Base-by-base conservation (phyloP, 106 monocot species). In the Dactylorhiza incarnata region DNA sequence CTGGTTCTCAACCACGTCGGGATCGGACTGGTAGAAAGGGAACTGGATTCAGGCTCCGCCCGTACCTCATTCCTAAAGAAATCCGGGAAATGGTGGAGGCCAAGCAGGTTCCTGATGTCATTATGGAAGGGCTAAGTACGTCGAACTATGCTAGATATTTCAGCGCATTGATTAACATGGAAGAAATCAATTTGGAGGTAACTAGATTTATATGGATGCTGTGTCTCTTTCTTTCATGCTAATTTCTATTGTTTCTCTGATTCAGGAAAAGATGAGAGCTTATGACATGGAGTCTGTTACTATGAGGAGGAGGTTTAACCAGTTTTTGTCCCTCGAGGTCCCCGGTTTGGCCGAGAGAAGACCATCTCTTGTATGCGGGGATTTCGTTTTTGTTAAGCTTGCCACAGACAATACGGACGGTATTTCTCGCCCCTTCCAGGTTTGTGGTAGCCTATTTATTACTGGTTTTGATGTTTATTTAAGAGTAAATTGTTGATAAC, bases 101-200 rank as follows among this genome's bases (percentile, higher is more conserved):
- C 78, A 79, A 82, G 66, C 80, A 90, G 72, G 44, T 88, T 24
- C 99, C 99, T 48, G 86, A 89, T 71, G 84, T 86, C 20, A 59
- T 92, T 4, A 49, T 72, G 49, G 86, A 89, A 75, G 89, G 86
- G 16, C 53, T 99, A 54, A 81, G 76, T 68, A 20, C 6, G 17
- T 52, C 16, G 19, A 94, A 91, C 74, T 99, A 99, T 82, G 49
- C 80, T 5, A 71, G 76, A 26, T 92, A 69, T 49, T 94, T 99
- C 77, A 91, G 89, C 76, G 79, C 82, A 58, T 78, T 99, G 45
- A 74, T 99, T 67, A 70, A 83, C 75, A 91, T 94, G 87, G 99
- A 99, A 89, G 99, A 99, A 87, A 83, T 99, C 5, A 72, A 89
- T 82, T 75, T 94, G 49, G 89, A 92, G 93, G 99, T 99, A 83